A percentile compares a stretch with the other conserved stretches of the same genome.
phyloP scores from a whole-genome alignment of 495 filamentous ascomycete species.

The Aspergillus homomorphus region DNA sequence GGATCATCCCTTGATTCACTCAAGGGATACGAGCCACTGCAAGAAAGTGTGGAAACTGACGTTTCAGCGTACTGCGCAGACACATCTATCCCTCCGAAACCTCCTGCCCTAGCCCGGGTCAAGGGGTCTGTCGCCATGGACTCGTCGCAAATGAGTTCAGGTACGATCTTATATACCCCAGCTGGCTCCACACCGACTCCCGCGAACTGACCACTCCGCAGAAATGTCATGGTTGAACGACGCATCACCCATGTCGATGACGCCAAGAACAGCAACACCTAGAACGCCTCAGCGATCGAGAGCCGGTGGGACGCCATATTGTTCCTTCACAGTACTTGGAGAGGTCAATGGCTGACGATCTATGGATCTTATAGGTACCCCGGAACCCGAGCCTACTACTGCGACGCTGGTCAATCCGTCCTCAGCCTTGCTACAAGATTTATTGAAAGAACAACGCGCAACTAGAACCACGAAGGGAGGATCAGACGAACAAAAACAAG shows the following conservation, averaged over 20 bases:
- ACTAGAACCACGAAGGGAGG: slow-evolving; percentile 33
- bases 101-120: slow-evolving; percentile 36
- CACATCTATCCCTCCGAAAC: slow-evolving; percentile 28
- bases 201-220: slow-evolving; percentile 11
- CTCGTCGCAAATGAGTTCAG: slow-evolving; percentile 26
- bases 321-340: background rate
- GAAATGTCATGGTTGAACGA: slow-evolving; percentile 40
- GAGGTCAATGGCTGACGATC: slow-evolving; percentile 12
- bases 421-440: slow-evolving; percentile 44
- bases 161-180: slow-evolving; percentile 15
- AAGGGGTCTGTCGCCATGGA: slow-evolving; percentile 39
- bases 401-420: slow-evolving; percentile 42
- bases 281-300: slow-evolving; percentile 25
- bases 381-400: slow-evolving; percentile 22
- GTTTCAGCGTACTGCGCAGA: slow-evolving; percentile 12
- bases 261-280: slow-evolving; percentile 13
- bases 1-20: slow-evolving; percentile 1
- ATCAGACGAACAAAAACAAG: slow-evolving; percentile 26
- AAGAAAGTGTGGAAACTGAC: slow-evolving; percentile 9
- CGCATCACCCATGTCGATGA: slow-evolving; percentile 27
- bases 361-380: slow-evolving; percentile 23
- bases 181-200: background rate
- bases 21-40: slow-evolving; percentile 6
- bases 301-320: slow-evolving; percentile 8
- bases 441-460: slow-evolving; percentile 48